Conservation (phyloP, 345 rosid genomes). For the Salix exigua region DNA sequence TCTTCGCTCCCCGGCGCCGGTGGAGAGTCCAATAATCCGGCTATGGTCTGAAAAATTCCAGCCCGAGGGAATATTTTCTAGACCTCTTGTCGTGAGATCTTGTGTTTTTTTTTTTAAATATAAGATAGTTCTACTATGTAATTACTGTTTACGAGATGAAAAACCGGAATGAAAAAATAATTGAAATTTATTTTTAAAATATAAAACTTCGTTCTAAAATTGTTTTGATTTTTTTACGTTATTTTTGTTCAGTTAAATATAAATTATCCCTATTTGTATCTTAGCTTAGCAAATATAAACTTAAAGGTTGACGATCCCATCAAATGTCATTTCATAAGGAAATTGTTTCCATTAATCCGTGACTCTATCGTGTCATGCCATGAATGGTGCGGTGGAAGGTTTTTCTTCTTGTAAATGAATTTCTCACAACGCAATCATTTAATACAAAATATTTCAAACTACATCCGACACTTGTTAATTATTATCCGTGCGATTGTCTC, state of each 20-base stretch:
- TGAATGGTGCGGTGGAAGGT: too few species aligned
- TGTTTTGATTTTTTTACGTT: too few species aligned
- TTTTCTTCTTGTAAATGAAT: neutral
- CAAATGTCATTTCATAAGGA: neutral
- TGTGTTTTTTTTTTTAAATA: neutral
- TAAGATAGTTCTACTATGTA: neutral
- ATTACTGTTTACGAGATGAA: too few species aligned
- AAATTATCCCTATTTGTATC: too few species aligned
- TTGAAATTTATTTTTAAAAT: too few species aligned
- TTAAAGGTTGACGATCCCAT: too few species aligned
- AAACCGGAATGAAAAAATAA: too few species aligned
- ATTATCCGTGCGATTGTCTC: too few species aligned
- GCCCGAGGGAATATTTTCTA: neutral
- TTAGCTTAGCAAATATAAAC: too few species aligned
- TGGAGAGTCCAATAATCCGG: neutral
- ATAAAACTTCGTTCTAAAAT: too few species aligned
- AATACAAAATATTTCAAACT: neutral
- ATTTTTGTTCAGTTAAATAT: too few species aligned
- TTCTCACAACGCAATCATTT: neutral
- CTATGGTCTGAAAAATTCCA: neutral
- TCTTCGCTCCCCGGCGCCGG: neutral
- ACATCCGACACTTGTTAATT: neutral
- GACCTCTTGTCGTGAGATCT: neutral
- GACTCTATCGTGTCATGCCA: too few species aligned
- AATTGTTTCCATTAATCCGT: neutral